These are phyloP conservation scores for Nannizziopsis barbatae DNA, from an alignment of 2,329 filamentous ascomycete genomes.

Conservation along the genomic window DNA sequence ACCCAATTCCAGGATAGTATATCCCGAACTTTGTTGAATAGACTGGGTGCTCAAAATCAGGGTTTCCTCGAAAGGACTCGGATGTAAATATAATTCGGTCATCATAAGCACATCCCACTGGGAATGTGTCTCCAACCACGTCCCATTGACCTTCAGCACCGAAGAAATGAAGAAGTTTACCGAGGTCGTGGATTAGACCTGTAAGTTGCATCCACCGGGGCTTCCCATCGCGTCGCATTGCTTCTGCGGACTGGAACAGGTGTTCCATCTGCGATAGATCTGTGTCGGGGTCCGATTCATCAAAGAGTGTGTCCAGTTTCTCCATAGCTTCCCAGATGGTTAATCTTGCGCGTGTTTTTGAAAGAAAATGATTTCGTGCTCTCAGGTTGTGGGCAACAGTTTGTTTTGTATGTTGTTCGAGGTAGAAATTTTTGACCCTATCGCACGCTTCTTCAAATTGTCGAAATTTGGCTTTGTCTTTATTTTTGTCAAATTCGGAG, in stretches of 20 bases:
- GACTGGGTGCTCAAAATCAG: slow-evolving; percentile 59
- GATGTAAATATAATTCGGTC: slow-evolving; percentile 62
- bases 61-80: slow-evolving; percentile 61
- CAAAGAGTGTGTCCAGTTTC: slow-evolving; percentile 80
- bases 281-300: slow-evolving; percentile 85
- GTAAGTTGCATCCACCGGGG: slow-evolving; percentile 41
- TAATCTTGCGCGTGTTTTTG: slow-evolving; percentile 61
- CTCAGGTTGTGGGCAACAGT: slow-evolving; percentile 63
- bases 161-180: slow-evolving; percentile 42
- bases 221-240: slow-evolving; percentile 63
- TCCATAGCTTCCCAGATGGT: slow-evolving; percentile 86
- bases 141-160: slow-evolving; percentile 85
- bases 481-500: slow-evolving; percentile 59
- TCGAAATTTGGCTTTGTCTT: slow-evolving; percentile 70
- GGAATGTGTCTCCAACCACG: slow-evolving; percentile 58
- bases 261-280: slow-evolving; percentile 81
- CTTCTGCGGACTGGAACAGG: slow-evolving; percentile 77
- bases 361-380: slow-evolving; percentile 60
- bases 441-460: slow-evolving; percentile 76
- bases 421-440: slow-evolving; percentile 78
- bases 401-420: slow-evolving; percentile 53
- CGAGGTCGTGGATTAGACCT: slow-evolving; percentile 39
- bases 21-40: slow-evolving; percentile 70
- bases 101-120: slow-evolving; percentile 43
- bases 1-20: slow-evolving; percentile 64